Conservation (phyloP, 2,329 filamentous ascomycete species). For the Colletotrichum limetticola region DNA sequence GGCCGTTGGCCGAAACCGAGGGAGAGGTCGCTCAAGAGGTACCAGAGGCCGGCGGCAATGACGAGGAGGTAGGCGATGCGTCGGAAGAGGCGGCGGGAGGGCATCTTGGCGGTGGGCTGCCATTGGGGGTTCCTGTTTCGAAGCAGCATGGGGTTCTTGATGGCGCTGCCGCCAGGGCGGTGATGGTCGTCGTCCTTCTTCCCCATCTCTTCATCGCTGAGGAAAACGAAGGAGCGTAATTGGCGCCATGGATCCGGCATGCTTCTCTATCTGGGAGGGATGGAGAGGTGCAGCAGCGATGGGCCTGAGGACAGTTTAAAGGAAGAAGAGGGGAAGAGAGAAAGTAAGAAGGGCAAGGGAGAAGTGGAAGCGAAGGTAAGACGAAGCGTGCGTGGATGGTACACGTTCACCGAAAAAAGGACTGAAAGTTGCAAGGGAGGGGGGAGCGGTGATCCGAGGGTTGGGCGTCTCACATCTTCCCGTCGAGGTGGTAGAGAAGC, state of each 20-base stretch:
- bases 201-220: constrained; percentile 65
- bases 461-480: constrained; percentile 32
- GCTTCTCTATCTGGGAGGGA: constrained; percentile 19
- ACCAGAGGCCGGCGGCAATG: constrained; percentile 64
- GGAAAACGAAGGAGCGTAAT: constrained; percentile 52
- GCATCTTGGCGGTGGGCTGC: constrained; percentile 53
- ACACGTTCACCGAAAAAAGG: constrained; percentile 1
- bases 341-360: constrained; percentile 8
- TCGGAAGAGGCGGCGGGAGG: constrained; percentile 63
- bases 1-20: constrained; percentile 44
- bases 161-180: constrained; percentile 37
- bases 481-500: constrained; percentile 12
- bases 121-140: constrained; percentile 48
- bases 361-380: not conserved
- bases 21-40: constrained; percentile 74
- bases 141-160: constrained; percentile 33
- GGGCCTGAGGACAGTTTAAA: constrained; percentile 1
- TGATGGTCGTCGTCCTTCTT: constrained; percentile 70
- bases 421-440: constrained; percentile 25
- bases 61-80: constrained; percentile 62
- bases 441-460: constrained; percentile 14
- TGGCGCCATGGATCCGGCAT: constrained; percentile 51
- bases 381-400: constrained; percentile 9
- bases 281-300: constrained; percentile 1
- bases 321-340: constrained; percentile 2